Evolutionary conservation across 225 moss, liverwort and hornwort genomes (phyloP), one percentile per base, ranked within the genome.

Genomic region (Sphagnum contortum): DNA sequence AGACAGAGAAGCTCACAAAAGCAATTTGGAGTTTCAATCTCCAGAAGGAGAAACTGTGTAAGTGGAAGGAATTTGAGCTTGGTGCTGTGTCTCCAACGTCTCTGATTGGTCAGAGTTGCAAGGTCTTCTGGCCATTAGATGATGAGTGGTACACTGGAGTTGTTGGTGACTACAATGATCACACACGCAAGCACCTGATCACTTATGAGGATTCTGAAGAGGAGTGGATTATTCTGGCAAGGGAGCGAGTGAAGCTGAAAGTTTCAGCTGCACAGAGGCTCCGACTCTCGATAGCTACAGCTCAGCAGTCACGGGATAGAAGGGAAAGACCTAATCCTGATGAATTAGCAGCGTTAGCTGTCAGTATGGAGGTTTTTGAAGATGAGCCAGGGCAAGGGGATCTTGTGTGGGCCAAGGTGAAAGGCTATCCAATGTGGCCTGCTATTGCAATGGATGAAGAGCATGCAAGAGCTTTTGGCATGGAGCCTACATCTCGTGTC

Each of bases 381-480:
- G 83, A 76, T 63, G 83, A 83, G 9, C 72, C 76, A 6, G 71
- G 64, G 60, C 79, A 79, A 47, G 83, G 83, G 8, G 83, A 83
- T 64, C 74, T 83, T 60, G 72, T 85, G 48, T 85, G 85, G 85
- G 84, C 80, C 6, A 80, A 80, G 77, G 80, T 84, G 44, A 84
- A 84, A 48, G 61, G 84, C 47, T 84, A 84, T 73, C 84, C 84
- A 12, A 70, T 80, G 80, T 84, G 84, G 84, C 84, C 84, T 4
- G 84, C 84, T n/a, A 77, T 66, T 57, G 76, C 80, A 46, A 84
- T 84, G 84, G 84, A 80, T 73, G 84, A 84, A 60, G 77, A 84
- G 68, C 80, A 80, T 51, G 80, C 84, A 54, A 67, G 50, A 56
- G 75, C 64, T 44, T 69, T 76, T 64, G 74, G 76, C 9, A 49